A percentile compares a stretch with the other conserved stretches of the same genome.
Conservation (phyloP, 2,329 filamentous ascomycete genomes). For the Ophiostoma populinum region DNA sequence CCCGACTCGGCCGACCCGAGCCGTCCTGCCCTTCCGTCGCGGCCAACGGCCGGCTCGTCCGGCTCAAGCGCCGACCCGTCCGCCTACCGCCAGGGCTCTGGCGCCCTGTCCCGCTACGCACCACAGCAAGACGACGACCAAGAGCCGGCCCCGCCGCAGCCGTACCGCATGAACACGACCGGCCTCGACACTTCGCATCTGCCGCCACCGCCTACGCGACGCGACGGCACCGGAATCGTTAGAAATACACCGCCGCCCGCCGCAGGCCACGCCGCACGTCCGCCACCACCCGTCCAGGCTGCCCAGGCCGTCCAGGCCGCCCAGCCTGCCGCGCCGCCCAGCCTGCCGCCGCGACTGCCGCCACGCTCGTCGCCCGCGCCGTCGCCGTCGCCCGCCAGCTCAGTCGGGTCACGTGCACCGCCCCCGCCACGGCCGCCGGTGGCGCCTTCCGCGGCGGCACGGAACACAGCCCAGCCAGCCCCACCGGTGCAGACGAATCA, state of each 20-base stretch:
- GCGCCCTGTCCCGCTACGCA: slow-evolving; percentile 10
- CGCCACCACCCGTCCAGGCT: slow-evolving; percentile 12
- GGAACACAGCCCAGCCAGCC: background rate
- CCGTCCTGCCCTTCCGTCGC: slow-evolving; percentile 3
- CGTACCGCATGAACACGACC: slow-evolving; percentile 53
- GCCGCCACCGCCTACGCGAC: slow-evolving; percentile 50
- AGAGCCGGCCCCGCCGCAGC: slow-evolving; percentile 38
- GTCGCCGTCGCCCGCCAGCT: background rate
- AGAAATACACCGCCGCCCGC: slow-evolving; percentile 14
- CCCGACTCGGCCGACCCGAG: slow-evolving; percentile 3
- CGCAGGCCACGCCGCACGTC: too few species aligned
- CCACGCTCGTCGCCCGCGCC: slow-evolving; percentile 8
- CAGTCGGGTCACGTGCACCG: slow-evolving; percentile 13
- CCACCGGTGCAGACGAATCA: background rate
- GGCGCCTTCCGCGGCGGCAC: background rate
- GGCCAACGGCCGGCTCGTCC: slow-evolving; percentile 1
- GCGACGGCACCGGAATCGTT: slow-evolving; percentile 22
- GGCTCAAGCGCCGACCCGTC: background rate
- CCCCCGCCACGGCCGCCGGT: slow-evolving; percentile 5
- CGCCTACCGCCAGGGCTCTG: background rate
- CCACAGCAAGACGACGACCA: slow-evolving; percentile 17
- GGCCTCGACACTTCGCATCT: slow-evolving; percentile 51
- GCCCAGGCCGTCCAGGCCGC: slow-evolving; percentile 2
- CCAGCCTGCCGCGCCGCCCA: slow-evolving; percentile 3
- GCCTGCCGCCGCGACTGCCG: slow-evolving; percentile 11